phyloP scores from a whole-genome alignment of 2,329 filamentous ascomycete genomes.

The Cercospora sp. region DNA sequence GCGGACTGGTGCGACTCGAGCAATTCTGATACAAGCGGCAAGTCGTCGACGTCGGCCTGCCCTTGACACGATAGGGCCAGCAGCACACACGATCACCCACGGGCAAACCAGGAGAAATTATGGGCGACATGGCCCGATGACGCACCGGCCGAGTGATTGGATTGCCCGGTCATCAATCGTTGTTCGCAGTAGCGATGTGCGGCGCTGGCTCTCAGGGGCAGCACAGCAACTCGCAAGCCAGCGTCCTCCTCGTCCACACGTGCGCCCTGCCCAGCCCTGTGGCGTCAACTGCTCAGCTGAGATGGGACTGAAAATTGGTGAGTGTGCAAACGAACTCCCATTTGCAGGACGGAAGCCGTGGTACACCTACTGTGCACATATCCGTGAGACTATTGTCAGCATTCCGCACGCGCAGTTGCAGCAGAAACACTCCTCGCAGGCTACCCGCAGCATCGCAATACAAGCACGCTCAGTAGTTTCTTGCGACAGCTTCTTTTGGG shows the following conservation, averaged over 20 bases:
- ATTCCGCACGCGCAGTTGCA: neutral
- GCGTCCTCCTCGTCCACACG: slow-evolving; percentile 2
- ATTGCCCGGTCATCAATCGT: neutral
- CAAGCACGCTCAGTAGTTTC: neutral
- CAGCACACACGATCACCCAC: neutral
- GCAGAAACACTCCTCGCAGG: neutral
- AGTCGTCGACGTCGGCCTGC: neutral
- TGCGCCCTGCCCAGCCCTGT: neutral
- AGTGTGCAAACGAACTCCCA: neutral
- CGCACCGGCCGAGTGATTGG: neutral
- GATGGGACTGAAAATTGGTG: neutral
- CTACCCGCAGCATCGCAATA: neutral
- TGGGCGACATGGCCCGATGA: neutral
- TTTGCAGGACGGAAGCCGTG: neutral
- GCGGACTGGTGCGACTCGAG: slow-evolving; percentile 5
- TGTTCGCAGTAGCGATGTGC: neutral
- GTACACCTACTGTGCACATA: neutral
- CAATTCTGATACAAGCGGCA: slow-evolving; percentile 4
- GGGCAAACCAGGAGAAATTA: neutral
- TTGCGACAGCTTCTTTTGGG: neutral
- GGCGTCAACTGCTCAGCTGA: neutral
- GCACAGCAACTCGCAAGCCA: neutral
- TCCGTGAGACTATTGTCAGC: neutral
- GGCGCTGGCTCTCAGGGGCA: neutral
- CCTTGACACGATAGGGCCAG: neutral